Percentiles rank a stretch among this genome's conserved stretches.
Conservation (phyloP, 495 filamentous ascomycete species). For the Neurospora sp. region DNA sequence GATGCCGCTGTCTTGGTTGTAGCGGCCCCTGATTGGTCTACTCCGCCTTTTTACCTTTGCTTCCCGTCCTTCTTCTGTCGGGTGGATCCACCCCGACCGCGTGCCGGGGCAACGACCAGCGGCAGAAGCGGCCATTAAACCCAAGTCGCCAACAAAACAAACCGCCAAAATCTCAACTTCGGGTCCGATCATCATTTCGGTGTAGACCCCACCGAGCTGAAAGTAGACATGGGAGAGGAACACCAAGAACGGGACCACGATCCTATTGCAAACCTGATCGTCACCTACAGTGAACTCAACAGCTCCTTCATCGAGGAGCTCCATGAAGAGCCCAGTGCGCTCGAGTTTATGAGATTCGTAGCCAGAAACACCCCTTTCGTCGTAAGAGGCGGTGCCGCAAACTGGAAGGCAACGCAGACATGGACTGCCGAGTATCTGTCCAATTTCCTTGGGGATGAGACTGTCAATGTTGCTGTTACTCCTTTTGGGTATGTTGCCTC, state of each 20-base stretch:
- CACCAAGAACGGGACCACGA: conserved; percentile 8
- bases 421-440: conserved; percentile 52
- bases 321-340: conserved; percentile 49
- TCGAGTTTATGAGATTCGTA: conserved; percentile 66
- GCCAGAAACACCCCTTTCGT: conserved; percentile 60
- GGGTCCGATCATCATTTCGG: background rate
- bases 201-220: background rate
- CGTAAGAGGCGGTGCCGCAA: conserved; percentile 43
- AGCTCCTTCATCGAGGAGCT: conserved; percentile 43
- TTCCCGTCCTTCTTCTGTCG: background rate
- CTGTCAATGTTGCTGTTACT: conserved; percentile 62
- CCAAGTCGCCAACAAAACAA: background rate
- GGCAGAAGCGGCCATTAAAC: background rate
- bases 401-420: conserved; percentile 47
- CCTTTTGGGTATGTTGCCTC: conserved; percentile 45
- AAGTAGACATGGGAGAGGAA: conserved; percentile 2
- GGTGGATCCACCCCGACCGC: background rate
- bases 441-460: conserved; percentile 35
- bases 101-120: background rate
- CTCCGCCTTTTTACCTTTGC: background rate
- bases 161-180: background rate
- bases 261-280: conserved; percentile 46
- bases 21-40: background rate
- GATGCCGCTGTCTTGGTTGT: background rate
- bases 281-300: conserved; percentile 61